A percentile compares a stretch with the other conserved stretches of the same genome.
Evolutionary conservation across 2,329 filamentous ascomycete genomes (phyloP).

Genomic region (Chrysoporthe austroafricana): DNA sequence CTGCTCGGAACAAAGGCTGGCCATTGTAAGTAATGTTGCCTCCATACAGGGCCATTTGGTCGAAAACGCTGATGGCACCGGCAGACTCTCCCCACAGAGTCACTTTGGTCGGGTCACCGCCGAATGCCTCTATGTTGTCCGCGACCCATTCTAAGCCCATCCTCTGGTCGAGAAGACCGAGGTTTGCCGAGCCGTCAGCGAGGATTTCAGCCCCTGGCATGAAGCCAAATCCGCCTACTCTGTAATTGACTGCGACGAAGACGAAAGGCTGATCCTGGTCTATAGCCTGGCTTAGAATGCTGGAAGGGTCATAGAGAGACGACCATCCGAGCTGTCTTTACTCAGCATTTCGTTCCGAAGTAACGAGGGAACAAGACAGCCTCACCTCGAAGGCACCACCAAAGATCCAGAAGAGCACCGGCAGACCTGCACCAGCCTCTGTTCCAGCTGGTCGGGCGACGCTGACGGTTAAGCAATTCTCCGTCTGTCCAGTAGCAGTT

Average conservation of each 20-base stretch:
- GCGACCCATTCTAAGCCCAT: constrained; percentile 73
- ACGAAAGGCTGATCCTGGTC: constrained; percentile 66
- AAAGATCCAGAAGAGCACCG: constrained; percentile 73
- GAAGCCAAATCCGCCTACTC: constrained; percentile 75
- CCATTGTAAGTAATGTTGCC: constrained; percentile 77
- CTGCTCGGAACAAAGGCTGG: constrained; percentile 73
- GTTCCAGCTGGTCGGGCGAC: constrained; percentile 64
- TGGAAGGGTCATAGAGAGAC: constrained; percentile 56
- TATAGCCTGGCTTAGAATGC: constrained; percentile 51
- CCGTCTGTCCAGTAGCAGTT: constrained; percentile 54
- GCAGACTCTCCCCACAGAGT: constrained; percentile 80
- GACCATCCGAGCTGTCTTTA: constrained; percentile 47
- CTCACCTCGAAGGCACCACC: constrained; percentile 64
- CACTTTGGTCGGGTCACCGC: constrained; percentile 77
- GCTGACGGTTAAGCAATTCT: constrained; percentile 68
- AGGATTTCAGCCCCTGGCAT: constrained; percentile 70
- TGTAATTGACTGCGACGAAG: constrained; percentile 79
- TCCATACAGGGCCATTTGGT: constrained; percentile 76
- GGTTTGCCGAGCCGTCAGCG: constrained; percentile 68
- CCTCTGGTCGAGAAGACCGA: constrained; percentile 74
- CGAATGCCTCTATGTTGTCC: constrained; percentile 77
- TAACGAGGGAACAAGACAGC: neutral
- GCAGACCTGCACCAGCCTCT: constrained; percentile 58
- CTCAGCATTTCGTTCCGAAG: neutral
- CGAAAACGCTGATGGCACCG: constrained; percentile 72